Base-by-base conservation (phyloP, 176 grass and related monocot species). In the Aegilops sharonensis region DNA sequence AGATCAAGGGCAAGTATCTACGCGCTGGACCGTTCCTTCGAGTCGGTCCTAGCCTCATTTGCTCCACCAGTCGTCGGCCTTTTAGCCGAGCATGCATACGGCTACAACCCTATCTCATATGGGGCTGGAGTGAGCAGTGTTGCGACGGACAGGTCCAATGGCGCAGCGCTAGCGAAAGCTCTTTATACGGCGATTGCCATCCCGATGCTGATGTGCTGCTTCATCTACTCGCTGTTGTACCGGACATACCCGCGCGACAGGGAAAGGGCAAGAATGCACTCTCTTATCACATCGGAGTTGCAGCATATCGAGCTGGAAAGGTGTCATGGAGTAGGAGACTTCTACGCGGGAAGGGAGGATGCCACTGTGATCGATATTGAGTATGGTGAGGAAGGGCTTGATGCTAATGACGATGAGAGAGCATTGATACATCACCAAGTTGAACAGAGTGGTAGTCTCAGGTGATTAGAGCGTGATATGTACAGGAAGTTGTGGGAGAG, bases 1-100 rank as follows among this genome's bases (percentile, higher is more conserved):
- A 94, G 88, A 86, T 95, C 96, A 83, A 89, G 93, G 65, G 89
- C 96, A 78, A 94, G 92, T 31, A 94, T 95, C 50, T 98, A 98
- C 9, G 96, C 93, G 6, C 37, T 98, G 78, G 93, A 95, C 80
- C 85, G 86, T 72, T 98, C 96, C n/a, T 94, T 91, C 20, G 92
- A 98, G 84, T 92, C 96, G 0, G 80, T 95, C 2, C 83, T 98
- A 43, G 79, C 96, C n/a, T 94, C 96, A 35, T 98, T 95, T 40
- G 96, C 96, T 25, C 86, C 91, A 74, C 93, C 96, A 1, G 9
- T 89, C 9, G 96, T 98, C 17, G 93, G 91, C 8, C 83, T 95
- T 79, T 77, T 94, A 75, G 93, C 96, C 0, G 69, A 94, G 78
- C 84, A 88, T 86, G 50, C 89, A 11, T 98, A 95, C 68, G 92